Evolutionary conservation across 148 eudicot species (phyloP).

Genomic region (Persicaria maculosa): DNA sequence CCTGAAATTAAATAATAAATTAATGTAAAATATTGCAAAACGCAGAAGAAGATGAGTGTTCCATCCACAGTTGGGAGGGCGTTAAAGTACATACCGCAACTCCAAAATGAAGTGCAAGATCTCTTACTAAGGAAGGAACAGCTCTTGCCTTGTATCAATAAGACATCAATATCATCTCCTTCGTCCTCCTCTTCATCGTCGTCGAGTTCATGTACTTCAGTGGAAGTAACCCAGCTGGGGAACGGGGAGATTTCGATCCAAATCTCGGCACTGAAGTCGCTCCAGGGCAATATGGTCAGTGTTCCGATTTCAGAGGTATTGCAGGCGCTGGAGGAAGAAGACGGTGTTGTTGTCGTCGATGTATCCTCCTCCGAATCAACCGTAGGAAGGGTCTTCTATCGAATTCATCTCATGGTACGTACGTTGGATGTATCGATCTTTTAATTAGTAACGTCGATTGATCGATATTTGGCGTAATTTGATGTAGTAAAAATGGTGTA

Average conservation of each 20-base stretch:
- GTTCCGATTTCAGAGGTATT: conserved; percentile 33
- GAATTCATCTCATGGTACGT: conserved; percentile 61
- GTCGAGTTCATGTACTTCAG: conserved; percentile 4
- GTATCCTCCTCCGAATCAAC: conserved; percentile 41
- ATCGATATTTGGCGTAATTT: too few species aligned
- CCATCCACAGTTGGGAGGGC: conserved; percentile 53
- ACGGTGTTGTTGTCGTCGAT: conserved; percentile 37
- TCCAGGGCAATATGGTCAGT: background rate
- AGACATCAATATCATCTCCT: background rate
- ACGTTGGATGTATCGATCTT: background rate
- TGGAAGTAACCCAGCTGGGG: conserved; percentile 28
- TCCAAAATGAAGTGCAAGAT: conserved; percentile 61
- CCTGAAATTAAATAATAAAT: background rate
- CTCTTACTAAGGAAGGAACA: conserved; percentile 37
- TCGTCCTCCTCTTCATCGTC: background rate
- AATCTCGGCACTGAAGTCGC: conserved; percentile 28
- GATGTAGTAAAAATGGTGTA: too few species aligned
- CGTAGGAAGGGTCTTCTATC: conserved; percentile 48
- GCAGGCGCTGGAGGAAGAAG: conserved; percentile 31
- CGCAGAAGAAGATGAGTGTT: conserved; percentile 67
- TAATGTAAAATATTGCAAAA: background rate
- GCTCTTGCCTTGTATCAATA: conserved; percentile 19
- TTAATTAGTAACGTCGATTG: background rate
- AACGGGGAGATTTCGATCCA: conserved; percentile 40
- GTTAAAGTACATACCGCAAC: conserved; percentile 76